These are phyloP conservation scores for Mucor sp. DNA, from an alignment of 371 early-diverging fungal species.

Conservation along the genomic window DNA sequence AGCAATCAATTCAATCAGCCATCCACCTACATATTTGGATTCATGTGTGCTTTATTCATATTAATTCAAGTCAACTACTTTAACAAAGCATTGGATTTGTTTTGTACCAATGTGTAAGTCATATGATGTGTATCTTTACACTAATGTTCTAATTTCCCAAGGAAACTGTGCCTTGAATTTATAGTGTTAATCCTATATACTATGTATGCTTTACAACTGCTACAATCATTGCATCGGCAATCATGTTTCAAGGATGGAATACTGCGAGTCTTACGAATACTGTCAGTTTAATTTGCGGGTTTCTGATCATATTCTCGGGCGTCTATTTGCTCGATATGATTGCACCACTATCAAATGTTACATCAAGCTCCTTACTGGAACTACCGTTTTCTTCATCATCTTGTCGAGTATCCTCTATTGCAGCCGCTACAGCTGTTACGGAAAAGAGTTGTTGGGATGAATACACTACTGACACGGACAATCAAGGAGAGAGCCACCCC, in stretches of 20 bases:
- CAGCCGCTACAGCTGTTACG: background rate
- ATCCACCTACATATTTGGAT: conserved; percentile 85
- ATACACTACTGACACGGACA: background rate
- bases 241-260: conserved; percentile 88
- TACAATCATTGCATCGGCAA: conserved; percentile 86
- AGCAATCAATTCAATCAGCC: conserved; percentile 85
- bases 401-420: background rate
- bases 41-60: conserved; percentile 74
- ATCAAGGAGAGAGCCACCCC: background rate
- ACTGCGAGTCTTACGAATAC: conserved; percentile 72
- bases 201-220: conserved; percentile 93
- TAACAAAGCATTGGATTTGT: conserved; percentile 92
- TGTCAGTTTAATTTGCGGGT: conserved; percentile 84
- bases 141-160: background rate
- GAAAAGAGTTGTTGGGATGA: conserved; percentile 7
- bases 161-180: background rate
- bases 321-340: conserved; percentile 74
- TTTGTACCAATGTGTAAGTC: conserved; percentile 80
- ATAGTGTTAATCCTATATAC: conserved; percentile 84
- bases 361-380: conserved; percentile 4
- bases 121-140: background rate
- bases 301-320: conserved; percentile 89
- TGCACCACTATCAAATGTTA: conserved; percentile 19
- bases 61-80: conserved; percentile 93
- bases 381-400: conserved; percentile 6